phyloP scores from a whole-genome alignment of 2,329 filamentous ascomycete genomes.

The Paecilomyces sp. region DNA sequence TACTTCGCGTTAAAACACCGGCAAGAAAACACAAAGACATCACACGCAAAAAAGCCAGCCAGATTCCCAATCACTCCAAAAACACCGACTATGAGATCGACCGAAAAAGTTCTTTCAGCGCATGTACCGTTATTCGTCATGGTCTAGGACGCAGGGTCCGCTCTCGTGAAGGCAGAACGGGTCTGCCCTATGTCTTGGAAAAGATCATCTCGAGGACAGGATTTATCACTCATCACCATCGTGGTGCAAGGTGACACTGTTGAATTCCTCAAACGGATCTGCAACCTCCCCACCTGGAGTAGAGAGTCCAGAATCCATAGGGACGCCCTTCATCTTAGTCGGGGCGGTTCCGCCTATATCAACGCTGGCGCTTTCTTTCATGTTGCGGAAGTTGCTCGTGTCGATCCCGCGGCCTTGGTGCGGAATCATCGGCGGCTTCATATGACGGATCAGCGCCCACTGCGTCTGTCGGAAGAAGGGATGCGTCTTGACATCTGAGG shows the following conservation, averaged over 20 bases:
- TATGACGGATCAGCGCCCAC: conserved; percentile 94
- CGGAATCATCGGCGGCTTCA: conserved; percentile 95
- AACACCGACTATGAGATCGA: background rate
- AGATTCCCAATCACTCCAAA: background rate
- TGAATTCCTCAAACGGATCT: conserved; percentile 98
- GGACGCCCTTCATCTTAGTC: conserved; percentile 62
- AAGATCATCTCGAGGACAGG: conserved; percentile 2
- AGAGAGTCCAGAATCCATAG: conserved; percentile 74
- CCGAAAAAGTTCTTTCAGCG: background rate
- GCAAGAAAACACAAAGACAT: background rate
- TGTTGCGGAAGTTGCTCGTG: conserved; percentile 93
- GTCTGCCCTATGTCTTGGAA: background rate
- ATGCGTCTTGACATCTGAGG: conserved; percentile 92
- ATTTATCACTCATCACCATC: conserved; percentile 66
- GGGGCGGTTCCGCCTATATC: conserved; percentile 50
- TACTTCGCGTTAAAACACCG: background rate
- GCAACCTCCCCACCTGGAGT: conserved; percentile 75
- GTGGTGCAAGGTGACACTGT: conserved; percentile 94
- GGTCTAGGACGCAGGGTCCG: background rate
- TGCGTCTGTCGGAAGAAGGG: conserved; percentile 94
- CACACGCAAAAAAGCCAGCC: background rate
- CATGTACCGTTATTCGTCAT: background rate
- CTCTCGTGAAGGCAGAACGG: background rate
- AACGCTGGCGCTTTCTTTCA: conserved; percentile 94
- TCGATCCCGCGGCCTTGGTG: conserved; percentile 85